A percentile compares a stretch with the other conserved stretches of the same genome.
Conservation (phyloP, 75 land plant species). For the Selaginella moellendorffii region DNA sequence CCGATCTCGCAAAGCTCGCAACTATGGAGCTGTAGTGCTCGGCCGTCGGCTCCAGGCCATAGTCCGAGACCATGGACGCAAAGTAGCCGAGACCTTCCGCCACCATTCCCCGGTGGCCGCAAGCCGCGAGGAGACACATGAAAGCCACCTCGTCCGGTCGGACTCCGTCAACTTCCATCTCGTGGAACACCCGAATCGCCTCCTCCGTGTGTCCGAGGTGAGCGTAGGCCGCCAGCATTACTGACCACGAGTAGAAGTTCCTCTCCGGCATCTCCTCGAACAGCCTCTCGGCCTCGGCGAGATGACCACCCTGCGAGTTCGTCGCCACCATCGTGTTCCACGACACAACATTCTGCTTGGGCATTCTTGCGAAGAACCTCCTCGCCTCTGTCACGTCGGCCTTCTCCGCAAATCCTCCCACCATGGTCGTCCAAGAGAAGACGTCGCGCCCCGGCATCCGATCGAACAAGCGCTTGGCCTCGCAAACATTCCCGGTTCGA, state of each 20-base stretch:
- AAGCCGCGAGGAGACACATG: background rate
- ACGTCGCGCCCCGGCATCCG: slow-evolving; percentile 5
- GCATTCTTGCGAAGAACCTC: background rate
- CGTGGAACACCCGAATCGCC: background rate
- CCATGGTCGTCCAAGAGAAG: slow-evolving; percentile 10
- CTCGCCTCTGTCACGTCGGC: background rate
- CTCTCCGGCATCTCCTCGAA: slow-evolving; percentile 6
- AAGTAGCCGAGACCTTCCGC: background rate
- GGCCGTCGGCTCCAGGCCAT: background rate
- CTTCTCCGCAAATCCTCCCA: background rate
- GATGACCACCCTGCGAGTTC: background rate
- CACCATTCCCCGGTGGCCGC: background rate
- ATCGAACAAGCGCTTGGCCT: background rate
- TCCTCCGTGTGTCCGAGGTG: background rate
- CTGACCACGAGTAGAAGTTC: background rate
- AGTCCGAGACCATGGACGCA: background rate
- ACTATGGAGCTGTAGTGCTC: slow-evolving; percentile 3
- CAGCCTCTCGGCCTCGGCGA: background rate
- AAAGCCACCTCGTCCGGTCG: background rate
- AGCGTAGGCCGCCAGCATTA: background rate
- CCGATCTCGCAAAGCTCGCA: background rate
- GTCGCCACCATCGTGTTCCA: background rate
- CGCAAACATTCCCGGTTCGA: background rate
- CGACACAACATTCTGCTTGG: background rate
- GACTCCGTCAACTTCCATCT: background rate